These are phyloP conservation scores for Tetrapisispora taiwanensis DNA, from an alignment of 805 yeast species.

Conservation along the genomic window DNA sequence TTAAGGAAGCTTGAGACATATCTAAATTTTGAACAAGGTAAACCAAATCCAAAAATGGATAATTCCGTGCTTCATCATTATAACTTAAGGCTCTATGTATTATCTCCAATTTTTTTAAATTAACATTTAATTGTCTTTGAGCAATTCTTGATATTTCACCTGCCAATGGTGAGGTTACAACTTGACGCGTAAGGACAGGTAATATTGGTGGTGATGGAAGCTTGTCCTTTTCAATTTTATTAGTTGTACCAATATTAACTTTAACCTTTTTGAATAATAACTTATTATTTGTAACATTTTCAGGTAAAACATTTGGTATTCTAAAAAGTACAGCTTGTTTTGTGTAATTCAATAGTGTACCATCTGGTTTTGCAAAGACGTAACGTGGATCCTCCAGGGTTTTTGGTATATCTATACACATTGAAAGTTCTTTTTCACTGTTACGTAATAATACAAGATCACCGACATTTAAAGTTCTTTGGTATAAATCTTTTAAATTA, in stretches of 20 bases:
- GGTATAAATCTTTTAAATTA: constrained; percentile 5
- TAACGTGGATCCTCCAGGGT: constrained; percentile 42
- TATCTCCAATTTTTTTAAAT: constrained; percentile 35
- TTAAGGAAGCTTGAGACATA: constrained; percentile 14
- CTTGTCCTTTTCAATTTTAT: too few species aligned
- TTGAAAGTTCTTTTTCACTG: constrained; percentile 38
- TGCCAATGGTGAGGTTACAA: constrained; percentile 27
- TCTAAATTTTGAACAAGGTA: constrained; percentile 29
- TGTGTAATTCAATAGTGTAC: constrained; percentile 43
- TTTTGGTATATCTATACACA: constrained; percentile 46
- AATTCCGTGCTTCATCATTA: constrained; percentile 31
- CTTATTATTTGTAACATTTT: constrained; percentile 3
- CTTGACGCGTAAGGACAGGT: constrained; percentile 27
- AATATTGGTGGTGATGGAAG: constrained; percentile 11
- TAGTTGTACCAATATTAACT: not conserved
- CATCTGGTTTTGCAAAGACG: constrained; percentile 46
- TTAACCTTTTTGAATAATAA: constrained; percentile 11
- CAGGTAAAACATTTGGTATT: constrained; percentile 36
- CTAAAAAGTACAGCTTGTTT: constrained; percentile 38
- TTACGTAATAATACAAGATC: constrained; percentile 49
- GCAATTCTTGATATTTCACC: constrained; percentile 33
- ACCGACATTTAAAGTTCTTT: constrained; percentile 36
- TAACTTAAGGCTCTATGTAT: constrained; percentile 39
- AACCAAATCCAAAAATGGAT: constrained; percentile 32
- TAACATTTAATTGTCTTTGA: constrained; percentile 32